These are phyloP conservation scores for Morella rubra DNA, from an alignment of 306 rosid species.

Conservation along the genomic window DNA sequence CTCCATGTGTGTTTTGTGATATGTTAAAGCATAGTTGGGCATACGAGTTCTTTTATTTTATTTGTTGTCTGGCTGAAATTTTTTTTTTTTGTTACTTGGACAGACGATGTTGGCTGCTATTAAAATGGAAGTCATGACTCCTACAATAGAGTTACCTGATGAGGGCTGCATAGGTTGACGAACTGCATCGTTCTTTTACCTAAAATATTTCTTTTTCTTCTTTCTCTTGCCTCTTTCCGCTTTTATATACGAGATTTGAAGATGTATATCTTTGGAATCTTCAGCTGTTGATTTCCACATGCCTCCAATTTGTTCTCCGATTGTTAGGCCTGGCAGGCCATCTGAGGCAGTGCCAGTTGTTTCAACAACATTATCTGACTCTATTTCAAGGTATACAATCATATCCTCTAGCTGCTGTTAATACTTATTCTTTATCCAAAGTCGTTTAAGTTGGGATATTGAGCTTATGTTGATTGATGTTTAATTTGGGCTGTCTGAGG, in stretches of 20 bases:
- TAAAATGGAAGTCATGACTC: constrained; percentile 91
- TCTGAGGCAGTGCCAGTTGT: constrained; percentile 85
- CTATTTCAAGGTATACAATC: constrained; percentile 69
- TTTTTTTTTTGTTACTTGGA: constrained; percentile 4
- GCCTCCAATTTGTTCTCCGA: constrained; percentile 92
- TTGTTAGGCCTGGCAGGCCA: constrained; percentile 95
- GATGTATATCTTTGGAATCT: constrained; percentile 25
- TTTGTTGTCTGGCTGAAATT: not conserved
- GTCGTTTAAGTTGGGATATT: not conserved
- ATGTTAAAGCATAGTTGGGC: constrained; percentile 12
- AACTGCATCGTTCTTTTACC: not conserved
- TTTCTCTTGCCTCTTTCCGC: constrained; percentile 12
- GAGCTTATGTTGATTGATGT: not conserved
- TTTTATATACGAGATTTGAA: constrained; percentile 14
- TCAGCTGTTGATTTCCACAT: constrained; percentile 88
- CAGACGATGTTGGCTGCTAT: constrained; percentile 93
- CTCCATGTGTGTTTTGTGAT: constrained; percentile 4
- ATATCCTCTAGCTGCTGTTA: not conserved
- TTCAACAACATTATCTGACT: constrained; percentile 82
- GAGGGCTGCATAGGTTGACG: constrained; percentile 82
- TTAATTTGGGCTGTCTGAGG: not conserved
- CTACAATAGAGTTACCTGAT: constrained; percentile 66
- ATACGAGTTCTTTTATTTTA: not conserved
- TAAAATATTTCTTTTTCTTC: not conserved
- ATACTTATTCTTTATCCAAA: not conserved